Evolutionary conservation across 2,329 filamentous ascomycete species (phyloP).

Genomic region (Myrmaecium sp.): DNA sequence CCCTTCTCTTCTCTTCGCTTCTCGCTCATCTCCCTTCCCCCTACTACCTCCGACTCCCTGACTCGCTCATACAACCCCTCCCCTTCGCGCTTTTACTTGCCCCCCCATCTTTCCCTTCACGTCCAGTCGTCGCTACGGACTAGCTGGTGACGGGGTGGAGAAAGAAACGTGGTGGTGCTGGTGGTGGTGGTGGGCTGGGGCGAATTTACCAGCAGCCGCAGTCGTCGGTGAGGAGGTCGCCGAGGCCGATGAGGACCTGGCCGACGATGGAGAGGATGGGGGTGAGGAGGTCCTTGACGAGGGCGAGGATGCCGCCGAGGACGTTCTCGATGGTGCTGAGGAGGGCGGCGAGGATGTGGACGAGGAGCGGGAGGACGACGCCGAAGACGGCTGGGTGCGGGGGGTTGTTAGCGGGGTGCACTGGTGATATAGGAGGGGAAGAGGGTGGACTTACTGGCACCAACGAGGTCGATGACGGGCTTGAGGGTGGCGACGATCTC

Average conservation of each 20-base stretch:
- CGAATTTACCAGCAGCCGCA: no score
- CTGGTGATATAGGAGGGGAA: no score
- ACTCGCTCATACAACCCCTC: no score
- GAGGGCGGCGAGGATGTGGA: constrained; percentile 5
- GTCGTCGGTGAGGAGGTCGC: constrained; percentile 5
- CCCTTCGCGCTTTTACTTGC: no score
- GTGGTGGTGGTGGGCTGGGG: no score
- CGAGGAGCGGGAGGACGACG: constrained; percentile 5
- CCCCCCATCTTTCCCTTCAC: no score
- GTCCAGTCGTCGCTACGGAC: no score
- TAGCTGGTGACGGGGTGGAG: no score
- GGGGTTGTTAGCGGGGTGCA: neutral
- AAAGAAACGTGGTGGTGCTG: no score
- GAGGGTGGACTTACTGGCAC: constrained; percentile 3
- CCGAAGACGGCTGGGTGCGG: constrained; percentile 4
- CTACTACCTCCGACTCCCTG: no score
- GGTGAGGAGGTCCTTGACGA: constrained; percentile 4
- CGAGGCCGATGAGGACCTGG: constrained; percentile 5
- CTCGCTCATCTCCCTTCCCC: no score
- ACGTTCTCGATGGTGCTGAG: constrained; percentile 4
- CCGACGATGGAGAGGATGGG: constrained; percentile 4
- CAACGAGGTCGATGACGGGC: constrained; percentile 25
- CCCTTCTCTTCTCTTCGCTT: no score
- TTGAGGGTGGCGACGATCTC: constrained; percentile 26
- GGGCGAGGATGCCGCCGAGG: constrained; percentile 4